Base-by-base conservation (phyloP, 2,329 filamentous ascomycete genomes). In the Aspergillus cejpii region DNA sequence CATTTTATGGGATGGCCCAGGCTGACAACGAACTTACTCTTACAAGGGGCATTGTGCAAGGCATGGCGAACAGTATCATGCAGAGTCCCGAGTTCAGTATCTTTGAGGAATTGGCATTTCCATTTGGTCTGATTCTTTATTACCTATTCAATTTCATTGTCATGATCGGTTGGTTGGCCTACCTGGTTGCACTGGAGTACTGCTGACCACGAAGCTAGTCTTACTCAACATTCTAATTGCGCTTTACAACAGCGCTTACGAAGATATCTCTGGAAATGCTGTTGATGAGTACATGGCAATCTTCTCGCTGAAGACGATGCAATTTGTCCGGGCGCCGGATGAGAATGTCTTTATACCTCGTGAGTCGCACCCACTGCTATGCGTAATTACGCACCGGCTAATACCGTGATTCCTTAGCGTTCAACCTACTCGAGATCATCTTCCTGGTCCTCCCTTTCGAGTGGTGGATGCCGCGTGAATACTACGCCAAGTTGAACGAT, bases 131-230 rank as follows among this genome's bases (percentile, higher is more conserved):
- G 40, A 86, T 96, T 24, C 82, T 98, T 7, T 98, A 98, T 73
- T 98, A 98, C 72, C 80, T 94, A 62, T 98, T 96, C 67, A 94
- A 91, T 14, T 98, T 98, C 61, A 83, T 97, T 29, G 86, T 98
- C 59, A 96, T 95, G 85, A 90, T 92, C 52, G 61, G 70, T 72
- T 57, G 54, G 65, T 58, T 37, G 14, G 5, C 23, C 8, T 20
- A n/a, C 27, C 29, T 6, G 12, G 19, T n/a, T n/a, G 23, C 21
- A 11, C 12, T n/a, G 7, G 21, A 11, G 31, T 39, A 37, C 33
- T 23, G 23, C 45, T 58, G 41, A 57, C 42, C 12, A 12, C 28
- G 5, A 24, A 38, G 8, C 23, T 47, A 72, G 76, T 98, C 45
- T 75, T 97, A 20, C 80, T 98, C 55, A 98, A 98, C 65, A 88